Conservation (phyloP, 805 yeast species). For the Myxozyma mucilagina region DNA sequence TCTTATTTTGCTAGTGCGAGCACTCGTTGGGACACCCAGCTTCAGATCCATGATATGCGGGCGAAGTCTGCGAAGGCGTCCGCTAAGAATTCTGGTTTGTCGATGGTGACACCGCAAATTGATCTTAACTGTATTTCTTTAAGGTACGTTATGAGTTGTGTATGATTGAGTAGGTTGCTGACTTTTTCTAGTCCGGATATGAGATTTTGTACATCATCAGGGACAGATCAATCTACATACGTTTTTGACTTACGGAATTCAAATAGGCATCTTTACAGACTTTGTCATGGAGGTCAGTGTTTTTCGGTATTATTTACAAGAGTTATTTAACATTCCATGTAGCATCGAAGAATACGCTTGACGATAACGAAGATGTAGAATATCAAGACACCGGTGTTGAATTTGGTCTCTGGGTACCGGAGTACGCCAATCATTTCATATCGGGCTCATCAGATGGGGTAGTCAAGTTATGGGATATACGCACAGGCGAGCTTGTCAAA, state of each 20-base stretch:
- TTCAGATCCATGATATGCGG: not conserved
- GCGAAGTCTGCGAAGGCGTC: not conserved
- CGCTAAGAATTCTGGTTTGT: not conserved
- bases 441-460: constrained; percentile 15
- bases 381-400: constrained; percentile 8
- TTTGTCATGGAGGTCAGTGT: constrained; percentile 4
- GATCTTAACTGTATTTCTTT: constrained; percentile 5
- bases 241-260: constrained; percentile 6
- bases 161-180: not conserved
- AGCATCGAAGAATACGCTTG: not conserved
- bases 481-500: constrained; percentile 5
- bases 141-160: not conserved
- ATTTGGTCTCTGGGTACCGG: constrained; percentile 4
- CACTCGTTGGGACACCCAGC: not conserved
- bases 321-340: not conserved
- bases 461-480: constrained; percentile 18
- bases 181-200: constrained; percentile 1
- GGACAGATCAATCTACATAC: constrained; percentile 13
- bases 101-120: not conserved
- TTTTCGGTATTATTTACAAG: not conserved
- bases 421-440: not conserved
- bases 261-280: not conserved
- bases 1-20: not conserved
- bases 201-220: constrained; percentile 1
- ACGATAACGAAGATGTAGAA: not conserved